Evolutionary conservation across 2,329 filamentous ascomycete species (phyloP).

Genomic region (Colletotrichum sidae): DNA sequence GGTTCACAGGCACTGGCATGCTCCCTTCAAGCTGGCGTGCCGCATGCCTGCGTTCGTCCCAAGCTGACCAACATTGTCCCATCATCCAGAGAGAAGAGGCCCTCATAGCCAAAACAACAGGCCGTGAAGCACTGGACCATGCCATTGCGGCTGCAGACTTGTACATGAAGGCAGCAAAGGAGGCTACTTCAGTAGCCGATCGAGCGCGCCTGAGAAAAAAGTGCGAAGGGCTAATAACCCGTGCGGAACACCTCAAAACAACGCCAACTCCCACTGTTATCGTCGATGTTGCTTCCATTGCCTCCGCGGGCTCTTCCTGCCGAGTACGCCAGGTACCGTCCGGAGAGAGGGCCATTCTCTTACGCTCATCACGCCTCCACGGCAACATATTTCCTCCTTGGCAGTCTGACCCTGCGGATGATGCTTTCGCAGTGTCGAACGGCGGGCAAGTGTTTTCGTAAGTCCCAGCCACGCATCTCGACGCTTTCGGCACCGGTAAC

Average conservation of each 20-base stretch:
- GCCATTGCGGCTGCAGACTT: slow-evolving; percentile 83
- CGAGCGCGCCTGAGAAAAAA: slow-evolving; percentile 75
- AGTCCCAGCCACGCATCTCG: slow-evolving; percentile 42
- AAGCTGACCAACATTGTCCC: slow-evolving; percentile 9
- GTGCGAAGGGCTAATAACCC: slow-evolving; percentile 75
- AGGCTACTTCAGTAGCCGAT: slow-evolving; percentile 71
- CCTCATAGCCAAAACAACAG: slow-evolving; percentile 48
- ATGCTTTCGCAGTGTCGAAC: slow-evolving; percentile 69
- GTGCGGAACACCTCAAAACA: slow-evolving; percentile 81
- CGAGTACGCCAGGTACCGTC: slow-evolving; percentile 71
- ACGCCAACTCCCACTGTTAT: slow-evolving; percentile 42
- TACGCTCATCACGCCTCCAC: slow-evolving; percentile 83
- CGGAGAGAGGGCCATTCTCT: slow-evolving; percentile 80
- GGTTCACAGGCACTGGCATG: too few species aligned
- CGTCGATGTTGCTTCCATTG: not conserved
- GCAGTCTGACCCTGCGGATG: slow-evolving; percentile 69
- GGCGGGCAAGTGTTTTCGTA: slow-evolving; percentile 73
- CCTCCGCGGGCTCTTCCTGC: slow-evolving; percentile 11
- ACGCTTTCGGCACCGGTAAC: too few species aligned
- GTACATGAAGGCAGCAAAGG: slow-evolving; percentile 80
- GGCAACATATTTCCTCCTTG: slow-evolving; percentile 88
- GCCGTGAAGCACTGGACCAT: slow-evolving; percentile 74
- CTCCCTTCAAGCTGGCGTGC: too few species aligned
- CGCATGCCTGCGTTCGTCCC: not conserved
- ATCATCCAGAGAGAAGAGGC: slow-evolving; percentile 51